Evolutionary conservation across 2,329 filamentous ascomycete genomes (phyloP), one percentile per base, ranked within the genome.

Genomic region (Sporothrix dimorphospora): DNA sequence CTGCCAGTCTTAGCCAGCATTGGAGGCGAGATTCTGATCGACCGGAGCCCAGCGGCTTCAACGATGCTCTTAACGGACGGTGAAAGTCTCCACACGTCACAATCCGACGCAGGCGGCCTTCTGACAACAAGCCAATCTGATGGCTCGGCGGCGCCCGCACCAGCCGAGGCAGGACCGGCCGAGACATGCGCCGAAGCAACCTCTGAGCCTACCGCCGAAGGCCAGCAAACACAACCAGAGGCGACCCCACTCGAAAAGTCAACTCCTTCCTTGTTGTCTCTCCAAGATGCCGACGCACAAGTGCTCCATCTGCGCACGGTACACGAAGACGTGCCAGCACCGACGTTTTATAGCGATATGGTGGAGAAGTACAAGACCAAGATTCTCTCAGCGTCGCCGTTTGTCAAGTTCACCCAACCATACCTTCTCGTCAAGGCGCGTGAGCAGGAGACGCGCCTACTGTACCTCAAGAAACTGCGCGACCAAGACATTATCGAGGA

Each of bases 341-440:
- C 95, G 3, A 97, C 93, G 0, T 97, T 94, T 78, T 98, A 98
- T 79, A 94, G 94, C 79, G 94, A 97, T 79, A 93, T 98, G 87
- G 94, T 98, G 49, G 91, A 94, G 72, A 95, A 97, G 77, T 94
- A 97, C 78, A 90, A 97, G 78, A 97, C 94, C 6, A 97, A 95
- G 78, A 92, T 99, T 59, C 84, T 99, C 6, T 99, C 97, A 1
- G 94, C 94, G 0, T 99, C 96, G 0, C 96, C 96, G 0, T 98
- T 97, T 79, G 96, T 99, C 75, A 95, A 94, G 78, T 99, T 98
- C 78, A 92, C 92, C 75, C 94, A 96, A 78, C 96, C 96, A 0
- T 97, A 98, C 80, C 87, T 98, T 30, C 86, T 99, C 49, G 97
- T 96, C 86, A 93, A 93, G 78, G 92, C 96, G 55, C 90, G 96